Evolutionary conservation across 768 basidiomycete species (phyloP), one percentile per base, ranked within the genome.

Genomic region (Solioccasus polychromus): DNA sequence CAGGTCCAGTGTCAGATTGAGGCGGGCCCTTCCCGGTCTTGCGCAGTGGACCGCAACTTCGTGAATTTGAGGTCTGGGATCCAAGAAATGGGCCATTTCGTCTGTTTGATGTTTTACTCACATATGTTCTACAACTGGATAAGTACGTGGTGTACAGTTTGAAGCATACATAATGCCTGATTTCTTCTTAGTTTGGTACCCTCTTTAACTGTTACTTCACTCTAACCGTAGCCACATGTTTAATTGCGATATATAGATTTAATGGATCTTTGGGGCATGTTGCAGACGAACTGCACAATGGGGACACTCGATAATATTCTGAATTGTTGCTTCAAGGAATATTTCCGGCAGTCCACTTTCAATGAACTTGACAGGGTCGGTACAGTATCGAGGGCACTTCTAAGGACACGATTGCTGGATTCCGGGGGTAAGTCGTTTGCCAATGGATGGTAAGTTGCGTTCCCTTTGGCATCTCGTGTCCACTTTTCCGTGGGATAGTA

Each of bases 21-120:
- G 63, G 42, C 57, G 54, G 29, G 66, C 59, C 14, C 51, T 71
- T 20, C 70, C 70, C 25, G 58, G 67, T 29, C 50, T 66, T 8
- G 51, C 59, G 11, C 61, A 66, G 42, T 66, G 61, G 63, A 57
- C 55, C 34, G 42, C 56, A 28, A 47, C 62, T 22, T 51, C 57
- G 40, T 63, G 42, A 58, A 56, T 48, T 34, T 12, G 30, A 11
- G 26, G 29, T 24, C 17, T 42, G 22, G 29, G 31, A 1, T 41
- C 23, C 11, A 42, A 36, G 38, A 41, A 26, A 43, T 29, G 47
- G 39, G 8, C 15, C 29, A 20, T 35, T 39, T 42, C 36, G 39
- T 36, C 30, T 36, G 24, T 39, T 39, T 17, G 34, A 46, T 36
- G 38, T n/a, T 52, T 34, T 24, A 24, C 45, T 45, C 31, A 30